Evolutionary conservation across 1,284 basidiomycete genomes (phyloP).

Genomic region (Cystodermella granulosa): DNA sequence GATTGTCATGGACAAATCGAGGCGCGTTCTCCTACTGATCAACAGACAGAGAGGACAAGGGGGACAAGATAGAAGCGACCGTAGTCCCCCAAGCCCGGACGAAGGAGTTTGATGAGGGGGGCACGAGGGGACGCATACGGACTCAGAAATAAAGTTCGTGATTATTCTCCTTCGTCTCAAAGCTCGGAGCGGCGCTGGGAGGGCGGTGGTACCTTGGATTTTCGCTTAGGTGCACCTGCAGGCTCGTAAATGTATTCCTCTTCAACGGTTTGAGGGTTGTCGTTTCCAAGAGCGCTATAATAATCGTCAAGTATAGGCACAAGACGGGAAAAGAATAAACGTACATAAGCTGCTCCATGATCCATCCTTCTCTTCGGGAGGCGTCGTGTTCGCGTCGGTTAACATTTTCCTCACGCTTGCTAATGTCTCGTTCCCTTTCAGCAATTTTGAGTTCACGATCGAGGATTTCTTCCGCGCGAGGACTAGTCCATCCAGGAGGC

Average conservation of each 20-base stretch:
- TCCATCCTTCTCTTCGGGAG: slow-evolving; percentile 76
- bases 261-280: slow-evolving; percentile 59
- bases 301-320: slow-evolving; percentile 7
- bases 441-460: slow-evolving; percentile 77
- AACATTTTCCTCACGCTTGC: slow-evolving; percentile 72
- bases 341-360: slow-evolving; percentile 83
- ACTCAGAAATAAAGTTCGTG: slow-evolving; percentile 56
- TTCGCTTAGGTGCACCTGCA: slow-evolving; percentile 58
- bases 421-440: slow-evolving; percentile 76
- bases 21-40: slow-evolving; percentile 29
- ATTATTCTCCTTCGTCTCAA: slow-evolving; percentile 81
- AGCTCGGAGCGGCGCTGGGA: slow-evolving; percentile 78
- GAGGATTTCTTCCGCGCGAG: slow-evolving; percentile 70
- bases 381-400: slow-evolving; percentile 80
- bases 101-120: slow-evolving; percentile 65
- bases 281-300: slow-evolving; percentile 61
- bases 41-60: slow-evolving; percentile 58
- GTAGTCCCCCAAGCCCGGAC: slow-evolving; percentile 80
- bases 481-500: slow-evolving; percentile 66
- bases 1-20: slow-evolving; percentile 18
- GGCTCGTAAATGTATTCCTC: slow-evolving; percentile 77
- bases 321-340: slow-evolving; percentile 21
- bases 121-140: slow-evolving; percentile 59
- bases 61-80: slow-evolving; percentile 66
- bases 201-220: slow-evolving; percentile 81